Evolutionary conservation across 208 protist genomes (phyloP), one percentile per base, ranked within the genome.

Genomic region (Crithidia acanthocephali): DNA sequence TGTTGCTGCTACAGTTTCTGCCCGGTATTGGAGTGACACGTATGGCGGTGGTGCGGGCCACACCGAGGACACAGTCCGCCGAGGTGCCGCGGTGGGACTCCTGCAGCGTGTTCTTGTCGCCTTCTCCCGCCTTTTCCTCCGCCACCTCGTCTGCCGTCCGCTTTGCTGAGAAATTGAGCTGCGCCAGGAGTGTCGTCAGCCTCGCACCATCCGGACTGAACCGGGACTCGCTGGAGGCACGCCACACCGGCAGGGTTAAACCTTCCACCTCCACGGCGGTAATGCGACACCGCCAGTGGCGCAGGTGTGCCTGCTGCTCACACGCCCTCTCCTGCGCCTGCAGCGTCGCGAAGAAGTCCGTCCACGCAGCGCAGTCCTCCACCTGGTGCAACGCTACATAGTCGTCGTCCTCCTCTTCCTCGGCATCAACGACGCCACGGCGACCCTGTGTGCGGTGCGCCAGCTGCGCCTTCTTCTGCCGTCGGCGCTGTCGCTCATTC

Each of bases 231-330:
- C 52, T 27, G 28, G 27, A 9, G 15, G 55, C 55, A 11, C 40
- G 22, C 72, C 72, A 77, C 58, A 61, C 30, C 50, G 58, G 72
- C 64, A 77, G 53, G 40, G 52, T 53, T 40, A 77, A 7, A 0
- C 40, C 72, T 20, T 59, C 22, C 48, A 77, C 72, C 50, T 77
- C 72, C 18, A 77, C 42, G 0, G 44, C 72, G 25, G 48, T 28
- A 18, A 77, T 67, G 15, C 47, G 40, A 30, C 63, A 77, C 7
- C 72, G 50, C 72, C 72, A 77, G 58, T 71, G 47, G 15, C 58
- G 72, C 25, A 77, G 72, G 37, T 60, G 28, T 30, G 64, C 55
- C 56, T 72, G 37, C 58, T 44, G 30, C 9, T 44, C 50, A 10
- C 50, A 48, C 32, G 45, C 33, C 18, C 55, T 23, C 37, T 61